Evolutionary conservation across 2,329 filamentous ascomycete genomes (phyloP), one percentile per base, ranked within the genome.

Genomic region (Botrytis hyacinthi): DNA sequence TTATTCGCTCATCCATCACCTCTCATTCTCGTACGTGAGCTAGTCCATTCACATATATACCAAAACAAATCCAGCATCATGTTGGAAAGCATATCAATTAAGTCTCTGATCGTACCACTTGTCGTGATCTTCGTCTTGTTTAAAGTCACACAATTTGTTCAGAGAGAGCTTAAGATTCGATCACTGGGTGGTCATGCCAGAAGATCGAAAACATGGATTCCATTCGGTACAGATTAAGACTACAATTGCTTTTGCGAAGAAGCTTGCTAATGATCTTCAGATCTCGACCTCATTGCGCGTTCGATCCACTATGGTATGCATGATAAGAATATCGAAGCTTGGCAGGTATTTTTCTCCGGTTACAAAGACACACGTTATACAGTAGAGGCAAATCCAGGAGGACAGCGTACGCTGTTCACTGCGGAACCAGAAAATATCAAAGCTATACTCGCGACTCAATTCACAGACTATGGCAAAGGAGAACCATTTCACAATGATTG

Each of bases 391-490:
- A 48, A 60, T 12, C 76, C 76, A 18, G 78, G 70, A 26, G 78
- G 79, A 26, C 74, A 75, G 9, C 76, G 79, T 12, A 62, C 75
- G 14, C 81, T 97, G 74, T 87, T 96, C 79, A 97, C 95, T 0
- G 88, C 88, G 8, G 94, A 97, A 77, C 92, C 92, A 0, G 93
- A 97, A 79, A 97, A 97, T 80, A 92, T 97, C 84, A 97, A 97
- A 82, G 93, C 95, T 9, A 87, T 98, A 35, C 85, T 98, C n/a
- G 93, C 94, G 0, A 92, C 91, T 1, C 93, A 97, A 80, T 98
- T 98, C 80, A 83, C 84, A 59, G 93, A 97, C 80, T 98, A 91
- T 80, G 95, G 94, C 78, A 94, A 97, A 81, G 94, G 94, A 10
- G 83, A 89, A 75, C 82, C 85, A 35, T 97, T 97, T 83, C 91